Conservation (phyloP, 2,329 filamentous ascomycete genomes). For the Fusarium pilosicola region DNA sequence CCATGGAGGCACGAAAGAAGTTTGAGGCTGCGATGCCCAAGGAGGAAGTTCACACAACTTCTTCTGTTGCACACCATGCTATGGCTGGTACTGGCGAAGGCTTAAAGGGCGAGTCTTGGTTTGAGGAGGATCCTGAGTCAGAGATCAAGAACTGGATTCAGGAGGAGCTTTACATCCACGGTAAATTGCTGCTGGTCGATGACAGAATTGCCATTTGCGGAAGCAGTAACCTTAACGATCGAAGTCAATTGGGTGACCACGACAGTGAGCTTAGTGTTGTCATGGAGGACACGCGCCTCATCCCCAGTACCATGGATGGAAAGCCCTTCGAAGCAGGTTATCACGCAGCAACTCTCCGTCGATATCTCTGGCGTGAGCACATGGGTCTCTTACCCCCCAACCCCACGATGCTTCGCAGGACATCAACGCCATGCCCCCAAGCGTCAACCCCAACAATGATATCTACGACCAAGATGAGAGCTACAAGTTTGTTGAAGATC, state of each 20-base stretch:
- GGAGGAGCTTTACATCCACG: conserved; percentile 95
- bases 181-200: conserved; percentile 89
- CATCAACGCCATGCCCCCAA: conserved; percentile 78
- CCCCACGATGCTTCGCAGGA: conserved; percentile 73
- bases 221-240: conserved; percentile 91
- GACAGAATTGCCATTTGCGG: conserved; percentile 87
- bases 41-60: conserved; percentile 51
- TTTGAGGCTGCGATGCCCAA: conserved; percentile 62
- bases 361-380: conserved; percentile 91
- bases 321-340: conserved; percentile 80
- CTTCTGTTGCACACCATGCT: conserved; percentile 77
- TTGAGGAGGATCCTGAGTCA: conserved; percentile 73
- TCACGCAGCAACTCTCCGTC: conserved; percentile 82
- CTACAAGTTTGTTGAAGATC: conserved; percentile 75
- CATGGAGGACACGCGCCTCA: conserved; percentile 80
- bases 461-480: conserved; percentile 67
- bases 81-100: conserved; percentile 70
- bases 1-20: conserved; percentile 58
- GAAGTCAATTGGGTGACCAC: conserved; percentile 86
- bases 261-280: conserved; percentile 92
- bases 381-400: conserved; percentile 82
- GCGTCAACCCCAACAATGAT: conserved; percentile 73
- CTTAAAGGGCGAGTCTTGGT: conserved; percentile 78
- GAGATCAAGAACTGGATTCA: conserved; percentile 93
- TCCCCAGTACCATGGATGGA: conserved; percentile 82